Base-by-base conservation (phyloP, 2,329 filamentous ascomycete genomes). In the Sporothrix globosa region DNA sequence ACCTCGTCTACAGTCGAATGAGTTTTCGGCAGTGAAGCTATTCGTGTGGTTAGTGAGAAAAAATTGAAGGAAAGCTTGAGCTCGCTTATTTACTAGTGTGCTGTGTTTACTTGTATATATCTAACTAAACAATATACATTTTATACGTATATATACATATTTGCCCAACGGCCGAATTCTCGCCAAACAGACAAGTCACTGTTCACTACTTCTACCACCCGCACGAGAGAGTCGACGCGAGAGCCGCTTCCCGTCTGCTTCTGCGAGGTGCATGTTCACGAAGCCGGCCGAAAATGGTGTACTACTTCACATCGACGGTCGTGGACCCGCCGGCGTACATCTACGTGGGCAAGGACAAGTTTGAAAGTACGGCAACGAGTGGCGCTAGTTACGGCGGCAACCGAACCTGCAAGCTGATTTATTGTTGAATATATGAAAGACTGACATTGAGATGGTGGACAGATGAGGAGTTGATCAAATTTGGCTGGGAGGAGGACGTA, bases 281-380 rank as follows among this genome's bases (percentile, higher is more conserved):
- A 44, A 34, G 44, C 24, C 3, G 52, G 39, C 39, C 61, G 80
- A 77, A 39, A 96, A 76, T 99, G 96, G 96, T 99, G 61, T 97
- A 92, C 83, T 98, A 98, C 81, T 98, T 96, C 80, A 96, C 90
- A 0, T 98, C 95, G 34, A 95, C 88, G 73, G 88, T 89, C 54
- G 92, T 97, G 52, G 86, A 90, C 14, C 95, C 96, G 1, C 79
- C 93, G 44, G 95, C 93, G 54, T 94, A 91, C 79, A 89, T 99
- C 77, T 99, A 99, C 79, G 93, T 97, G 72, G 96, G 96, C 81
- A 99, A 98, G 82, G 96, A 99, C 85, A 99, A 99, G 83, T 94
- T 96, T 76, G 96, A 99, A 84, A 99, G 96, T 97, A 85, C 44
- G 63, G n/a, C 27, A n/a, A 4, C 7, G 6, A 44, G 7, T 34